Evolutionary conservation across 2,329 filamentous ascomycete species (phyloP), one percentile per base, ranked within the genome.

Genomic region (Colletotrichum sp.): DNA sequence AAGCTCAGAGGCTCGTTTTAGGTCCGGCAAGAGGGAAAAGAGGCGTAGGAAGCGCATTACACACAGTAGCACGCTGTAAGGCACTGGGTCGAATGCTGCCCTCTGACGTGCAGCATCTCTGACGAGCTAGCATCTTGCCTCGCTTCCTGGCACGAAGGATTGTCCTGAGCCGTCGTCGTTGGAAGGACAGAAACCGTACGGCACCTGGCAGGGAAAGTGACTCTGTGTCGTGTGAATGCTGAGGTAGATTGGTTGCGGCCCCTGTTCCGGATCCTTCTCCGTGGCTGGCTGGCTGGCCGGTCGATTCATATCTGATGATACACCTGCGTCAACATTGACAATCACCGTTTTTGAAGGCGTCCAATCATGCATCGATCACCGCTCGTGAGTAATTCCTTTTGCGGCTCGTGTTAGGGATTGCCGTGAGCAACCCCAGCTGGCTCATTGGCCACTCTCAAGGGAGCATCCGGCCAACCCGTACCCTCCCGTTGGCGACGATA

Each of bases 51-150:
- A 52, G 65, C 30, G 43, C 6, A 58, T 67, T 62, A 62, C 69
- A 70, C 30, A 64, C 38, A 55, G 73, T 32, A 68, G 43, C 56
- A 56, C n/a, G 38, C 28, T 56, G 48, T 16, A 56, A 64, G 72
- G 32, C 48, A 60, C 48, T 68, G 69, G 70, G 58, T 43, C 58
- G 48, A 65, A 69, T 36, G 43, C 48, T 64, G 64, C 65, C 58
- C 43, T 73, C 73, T 76, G 70, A 76, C 64, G 73, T 73, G 73
- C 73, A 69, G 36, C 34, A 38, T 73, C 64, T 73, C 64, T 64
- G 30, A 73, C 56, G 58, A 64, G 56, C 73, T 73, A 64, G 32
- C 43, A 24, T 38, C 36, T 56, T 72, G 62, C 69, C 62, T 75
- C 30, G 16, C 43, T 73, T 30, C 43, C 48, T 64, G 70, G 26